Evolutionary conservation across 1,284 basidiomycete species (phyloP).

Genomic region (Tylopilus sp.): DNA sequence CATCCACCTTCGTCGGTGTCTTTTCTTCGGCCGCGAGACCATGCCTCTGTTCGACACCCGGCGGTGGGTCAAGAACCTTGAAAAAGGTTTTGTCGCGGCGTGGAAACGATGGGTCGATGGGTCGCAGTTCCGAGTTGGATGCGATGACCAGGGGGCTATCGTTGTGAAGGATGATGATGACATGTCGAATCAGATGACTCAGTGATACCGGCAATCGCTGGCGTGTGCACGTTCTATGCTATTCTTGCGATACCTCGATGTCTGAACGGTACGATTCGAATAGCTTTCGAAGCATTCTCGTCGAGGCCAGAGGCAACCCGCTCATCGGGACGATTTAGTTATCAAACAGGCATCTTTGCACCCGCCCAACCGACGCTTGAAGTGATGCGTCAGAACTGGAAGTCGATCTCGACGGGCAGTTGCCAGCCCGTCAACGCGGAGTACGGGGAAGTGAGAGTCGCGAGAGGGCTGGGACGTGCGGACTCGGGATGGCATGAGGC

Average conservation of each 20-base stretch:
- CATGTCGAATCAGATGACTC: neutral
- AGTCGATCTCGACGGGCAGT: no score
- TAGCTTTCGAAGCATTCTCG: neutral
- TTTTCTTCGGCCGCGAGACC: conserved; percentile 48
- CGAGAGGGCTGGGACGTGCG: no score
- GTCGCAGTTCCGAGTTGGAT: conserved; percentile 36
- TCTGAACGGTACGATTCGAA: no score
- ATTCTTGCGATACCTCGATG: neutral
- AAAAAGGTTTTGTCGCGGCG: conserved; percentile 47
- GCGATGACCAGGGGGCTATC: conserved; percentile 39
- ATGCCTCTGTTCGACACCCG: conserved; percentile 55
- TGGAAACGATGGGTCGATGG: conserved; percentile 58
- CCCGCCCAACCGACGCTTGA: no score
- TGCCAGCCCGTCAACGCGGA: no score
- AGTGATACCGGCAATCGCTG: neutral
- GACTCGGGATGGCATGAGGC: no score
- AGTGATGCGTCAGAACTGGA: no score
- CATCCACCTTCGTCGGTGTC: conserved; percentile 40
- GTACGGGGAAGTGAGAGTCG: no score
- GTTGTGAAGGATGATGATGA: conserved; percentile 40
- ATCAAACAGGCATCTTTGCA: no score
- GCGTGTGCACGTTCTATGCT: neutral
- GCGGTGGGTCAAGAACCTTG: conserved; percentile 53
- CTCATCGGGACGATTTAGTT: no score
- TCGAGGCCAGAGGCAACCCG: no score